phyloP scores from a whole-genome alignment of 2,329 filamentous ascomycete species.

The Colletotrichum neosansevieriae region DNA sequence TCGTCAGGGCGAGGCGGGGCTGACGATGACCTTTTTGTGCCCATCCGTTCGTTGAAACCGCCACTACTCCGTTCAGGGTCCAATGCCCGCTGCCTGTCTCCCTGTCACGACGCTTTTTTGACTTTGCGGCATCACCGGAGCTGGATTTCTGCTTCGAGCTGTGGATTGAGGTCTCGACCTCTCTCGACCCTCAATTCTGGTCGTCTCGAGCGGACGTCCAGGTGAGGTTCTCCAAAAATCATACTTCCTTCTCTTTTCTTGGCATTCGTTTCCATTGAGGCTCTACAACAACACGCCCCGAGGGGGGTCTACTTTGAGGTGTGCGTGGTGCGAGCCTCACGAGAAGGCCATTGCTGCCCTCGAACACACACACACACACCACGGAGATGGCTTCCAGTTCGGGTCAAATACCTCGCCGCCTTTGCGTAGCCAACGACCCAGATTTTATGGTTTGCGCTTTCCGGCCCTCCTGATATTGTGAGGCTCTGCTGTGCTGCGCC shows the following conservation, averaged over 20 bases:
- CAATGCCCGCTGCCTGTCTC: conserved; percentile 30
- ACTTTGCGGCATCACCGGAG: conserved; percentile 20
- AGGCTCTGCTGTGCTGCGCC: conserved; percentile 21
- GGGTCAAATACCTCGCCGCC: conserved; percentile 25
- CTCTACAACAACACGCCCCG: conserved; percentile 30
- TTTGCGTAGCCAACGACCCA: conserved; percentile 17
- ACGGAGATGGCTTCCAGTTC: conserved; percentile 35
- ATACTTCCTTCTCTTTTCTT: conserved; percentile 21
- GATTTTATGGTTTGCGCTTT: conserved; percentile 1
- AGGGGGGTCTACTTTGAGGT: conserved; percentile 12
- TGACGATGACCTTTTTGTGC: not conserved
- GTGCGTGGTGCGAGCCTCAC: not conserved
- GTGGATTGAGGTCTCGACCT: conserved; percentile 6
- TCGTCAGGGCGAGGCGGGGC: not conserved
- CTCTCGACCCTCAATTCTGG: not conserved
- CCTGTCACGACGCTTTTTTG: conserved; percentile 19
- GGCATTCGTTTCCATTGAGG: conserved; percentile 31
- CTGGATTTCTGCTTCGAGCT: conserved; percentile 26
- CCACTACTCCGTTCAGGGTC: conserved; percentile 30
- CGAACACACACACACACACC: conserved; percentile 3
- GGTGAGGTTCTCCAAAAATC: not conserved
- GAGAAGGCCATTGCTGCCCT: not conserved
- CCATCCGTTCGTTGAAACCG: conserved; percentile 25
- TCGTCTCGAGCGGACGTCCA: not conserved
- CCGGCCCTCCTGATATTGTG: conserved; percentile 1